Base-by-base conservation (phyloP, 306 rosid species). In the Notholithocarpus densiflorus region DNA sequence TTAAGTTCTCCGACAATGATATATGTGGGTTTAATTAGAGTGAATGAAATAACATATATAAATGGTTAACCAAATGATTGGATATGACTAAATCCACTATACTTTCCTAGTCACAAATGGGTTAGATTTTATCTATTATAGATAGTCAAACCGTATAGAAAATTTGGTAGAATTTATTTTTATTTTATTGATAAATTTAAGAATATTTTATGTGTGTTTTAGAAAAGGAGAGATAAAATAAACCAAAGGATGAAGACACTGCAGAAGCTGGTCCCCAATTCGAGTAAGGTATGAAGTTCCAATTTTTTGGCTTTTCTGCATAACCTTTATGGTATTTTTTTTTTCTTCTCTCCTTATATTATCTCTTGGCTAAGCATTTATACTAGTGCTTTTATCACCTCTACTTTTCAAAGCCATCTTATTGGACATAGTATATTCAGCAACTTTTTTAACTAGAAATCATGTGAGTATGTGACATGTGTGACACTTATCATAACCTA, bases 141-240 rank as follows among this genome's bases (percentile, higher is more conserved):
- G 53, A 62, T 27, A 2, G 40, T 60, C 66, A 60, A 59, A 23
- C 29, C n/a, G 31, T 26, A 2, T 15, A 27, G 18, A 2, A 15
- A 1, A 64, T 19, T 9, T 19, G 23, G 52, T 37, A 7, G 37
- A 21, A 10, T 10, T 48, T n/a, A 23, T 66, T 8, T 8, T 10
- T 13, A 66, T 32, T 34, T 34, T 40, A 40, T 40, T 40, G 45
- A 40, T 40, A 12, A 40, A 40, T 40, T 40, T 66, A 18, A 37
- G n/a, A 34, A 0, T 4, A 26, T 55, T 75, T 56, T 55, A 56
- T 55, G 40, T 75, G 31, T 19, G 13, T 20, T 83, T 61, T 85
- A 95, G 99, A 95, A 95, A 89, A 93, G 99, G 87, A 90, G 99
- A 87, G 98, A 95, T 81, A 95, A 91, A 88, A 95, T 95, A 81